Base-by-base conservation (phyloP, 352 stramenopile genomes). In the Phytophthora citrophthora region DNA sequence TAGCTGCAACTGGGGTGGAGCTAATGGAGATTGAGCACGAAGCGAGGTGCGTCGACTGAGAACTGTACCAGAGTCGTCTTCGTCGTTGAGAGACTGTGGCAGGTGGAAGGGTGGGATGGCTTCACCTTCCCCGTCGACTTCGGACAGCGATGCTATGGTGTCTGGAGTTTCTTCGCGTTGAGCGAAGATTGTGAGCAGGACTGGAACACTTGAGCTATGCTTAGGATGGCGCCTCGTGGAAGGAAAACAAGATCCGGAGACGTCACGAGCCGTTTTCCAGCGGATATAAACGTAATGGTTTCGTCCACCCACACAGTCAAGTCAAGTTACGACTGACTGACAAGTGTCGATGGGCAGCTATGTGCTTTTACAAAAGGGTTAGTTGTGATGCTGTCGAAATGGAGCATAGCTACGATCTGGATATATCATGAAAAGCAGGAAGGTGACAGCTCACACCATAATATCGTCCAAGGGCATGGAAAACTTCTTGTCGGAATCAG, bases 71-170 rank as follows among this genome's bases (percentile, higher is more conserved):
- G 8, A 40, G 43, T 51, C 51, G 1, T 64, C 46, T 18, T 69
- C 52, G 52, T 72, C 57, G 7, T 55, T 38, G 39, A 73, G 15
- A 12, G 47, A 51, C 16, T 54, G 53, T 24, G 60, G 59, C 38
- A 68, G 27, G 16, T 47, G 20, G 29, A 40, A 27, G 10, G 43
- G 51, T 11, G 56, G 29, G 26, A 48, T 27, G 23, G 52, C 44
- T 6, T 32, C 51, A 46, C 51, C 64, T 62, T 72, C 58, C 29
- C 47, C 39, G 64, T 64, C 58, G 27, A 36, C n/a, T 26, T 68
- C 51, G 12, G 51, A 46, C n/a, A 57, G 38, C 34, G 51, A 57
- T 40, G 54, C 34, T 56, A 63, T 64, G 32, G n/a, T 60, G 29
- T 29, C 39, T 68, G 12, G 26, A 7, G 18, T 45, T 72, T 72